phyloP scores from a whole-genome alignment of 2,329 filamentous ascomycete species.

The Huntiella decipiens region DNA sequence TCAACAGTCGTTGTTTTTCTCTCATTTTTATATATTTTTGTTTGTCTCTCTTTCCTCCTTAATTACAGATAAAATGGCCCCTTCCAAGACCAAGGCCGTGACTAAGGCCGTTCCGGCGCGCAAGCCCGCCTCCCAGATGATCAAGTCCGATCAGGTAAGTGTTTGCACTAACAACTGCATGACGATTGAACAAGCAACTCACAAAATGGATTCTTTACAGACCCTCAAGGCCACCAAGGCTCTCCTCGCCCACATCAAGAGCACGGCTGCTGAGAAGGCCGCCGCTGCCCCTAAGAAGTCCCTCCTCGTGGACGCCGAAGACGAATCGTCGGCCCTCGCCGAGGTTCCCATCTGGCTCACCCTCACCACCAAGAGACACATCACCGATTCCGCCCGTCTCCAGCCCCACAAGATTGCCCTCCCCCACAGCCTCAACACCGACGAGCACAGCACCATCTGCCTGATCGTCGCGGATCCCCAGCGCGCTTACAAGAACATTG shows the following conservation, averaged over 20 bases:
- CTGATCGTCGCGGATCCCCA: conserved; percentile 69
- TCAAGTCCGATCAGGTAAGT: conserved; percentile 7
- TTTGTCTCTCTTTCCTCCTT: conserved; percentile 1
- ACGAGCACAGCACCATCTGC: conserved; percentile 53
- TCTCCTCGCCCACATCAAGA: conserved; percentile 42
- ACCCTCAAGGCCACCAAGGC: conserved; percentile 44
- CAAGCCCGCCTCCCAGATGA: background rate
- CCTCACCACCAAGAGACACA: conserved; percentile 46
- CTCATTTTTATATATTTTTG: background rate
- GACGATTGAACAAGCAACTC: background rate
- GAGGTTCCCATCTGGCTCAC: conserved; percentile 42
- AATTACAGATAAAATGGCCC: conserved; percentile 5
- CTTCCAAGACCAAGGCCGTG: conserved; percentile 4
- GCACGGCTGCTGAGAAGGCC: conserved; percentile 29
- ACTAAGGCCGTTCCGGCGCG: conserved; percentile 2
- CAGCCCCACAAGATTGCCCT: conserved; percentile 70
- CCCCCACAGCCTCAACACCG: conserved; percentile 55
- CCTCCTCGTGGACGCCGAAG: conserved; percentile 30
- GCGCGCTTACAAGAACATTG: conserved; percentile 74
- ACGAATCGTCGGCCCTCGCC: conserved; percentile 17
- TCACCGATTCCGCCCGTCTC: conserved; percentile 53
- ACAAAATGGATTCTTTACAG: conserved; percentile 18
- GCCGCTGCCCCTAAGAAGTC: conserved; percentile 33
- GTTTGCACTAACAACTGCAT: background rate
- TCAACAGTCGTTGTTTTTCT: background rate